Percentiles rank a stretch among this genome's conserved stretches.
These are phyloP conservation scores for Penicillium sp. DNA, from an alignment of 2,329 filamentous ascomycete species.

Conservation along the genomic window DNA sequence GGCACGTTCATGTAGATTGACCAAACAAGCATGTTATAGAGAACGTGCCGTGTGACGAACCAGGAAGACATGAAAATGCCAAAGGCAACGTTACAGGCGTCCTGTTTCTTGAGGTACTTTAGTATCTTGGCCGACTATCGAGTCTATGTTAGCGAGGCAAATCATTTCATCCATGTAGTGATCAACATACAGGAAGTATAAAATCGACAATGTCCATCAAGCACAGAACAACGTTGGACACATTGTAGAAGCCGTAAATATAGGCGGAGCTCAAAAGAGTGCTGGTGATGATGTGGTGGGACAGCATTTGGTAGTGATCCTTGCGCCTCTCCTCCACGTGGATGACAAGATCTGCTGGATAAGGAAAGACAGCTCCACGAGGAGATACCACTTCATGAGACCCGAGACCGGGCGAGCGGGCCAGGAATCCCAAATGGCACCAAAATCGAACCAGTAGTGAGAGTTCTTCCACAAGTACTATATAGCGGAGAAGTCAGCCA, in stretches of 20 bases:
- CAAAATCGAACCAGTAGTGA: conserved; percentile 69
- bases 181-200: conserved; percentile 66
- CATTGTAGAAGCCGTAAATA: conserved; percentile 76
- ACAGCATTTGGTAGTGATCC: conserved; percentile 94
- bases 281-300: conserved; percentile 87
- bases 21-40: conserved; percentile 75
- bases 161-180: background rate
- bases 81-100: conserved; percentile 74
- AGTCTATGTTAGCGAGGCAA: conserved; percentile 1
- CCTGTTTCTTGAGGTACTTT: conserved; percentile 77
- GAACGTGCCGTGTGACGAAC: conserved; percentile 74
- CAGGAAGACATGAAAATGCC: conserved; percentile 80
- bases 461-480: conserved; percentile 78
- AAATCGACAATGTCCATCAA: conserved; percentile 93
- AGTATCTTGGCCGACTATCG: conserved; percentile 78
- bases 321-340: conserved; percentile 92
- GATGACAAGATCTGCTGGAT: conserved; percentile 91
- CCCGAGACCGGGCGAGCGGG: conserved; percentile 69
- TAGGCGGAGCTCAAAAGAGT: conserved; percentile 76
- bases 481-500: conserved; percentile 6
- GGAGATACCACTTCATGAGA: conserved; percentile 79
- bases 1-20: conserved; percentile 68
- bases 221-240: conserved; percentile 81
- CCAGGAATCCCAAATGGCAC: conserved; percentile 78
- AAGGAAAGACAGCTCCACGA: conserved; percentile 89